phyloP scores from a whole-genome alignment of 805 yeast species.

The Teunomyces cretensis region DNA sequence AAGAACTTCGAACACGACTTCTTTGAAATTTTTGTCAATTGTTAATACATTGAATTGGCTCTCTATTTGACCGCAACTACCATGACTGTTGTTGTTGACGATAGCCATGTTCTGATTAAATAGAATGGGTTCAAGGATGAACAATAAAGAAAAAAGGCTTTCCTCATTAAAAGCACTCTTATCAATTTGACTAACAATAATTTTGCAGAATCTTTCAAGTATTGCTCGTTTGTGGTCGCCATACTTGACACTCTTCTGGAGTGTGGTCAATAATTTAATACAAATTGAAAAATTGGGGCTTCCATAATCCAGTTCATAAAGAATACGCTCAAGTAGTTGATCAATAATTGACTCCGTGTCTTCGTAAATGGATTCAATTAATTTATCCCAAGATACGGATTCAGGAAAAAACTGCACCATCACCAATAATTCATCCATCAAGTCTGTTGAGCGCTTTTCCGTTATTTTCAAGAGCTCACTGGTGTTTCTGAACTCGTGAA shows the following conservation, averaged over 20 bases:
- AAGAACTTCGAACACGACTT: constrained; percentile 44
- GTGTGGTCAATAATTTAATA: constrained; percentile 13
- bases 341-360: constrained; percentile 8
- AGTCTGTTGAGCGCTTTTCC: constrained; percentile 1
- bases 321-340: constrained; percentile 6
- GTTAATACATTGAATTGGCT: no score
- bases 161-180: constrained; percentile 30
- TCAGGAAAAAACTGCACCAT: constrained; percentile 19
- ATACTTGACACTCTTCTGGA: constrained; percentile 12
- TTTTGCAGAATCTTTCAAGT: constrained; percentile 33
- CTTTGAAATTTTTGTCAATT: constrained; percentile 18
- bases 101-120: constrained; percentile 52
- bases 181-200: constrained; percentile 33
- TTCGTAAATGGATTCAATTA: constrained; percentile 9
- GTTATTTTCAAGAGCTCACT: constrained; percentile 4
- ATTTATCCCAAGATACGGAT: constrained; percentile 16
- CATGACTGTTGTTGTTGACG: constrained; percentile 27
- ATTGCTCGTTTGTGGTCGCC: constrained; percentile 8
- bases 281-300: constrained; percentile 3
- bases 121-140: constrained; percentile 54
- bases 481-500: constrained; percentile 8
- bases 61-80: no score
- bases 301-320: constrained; percentile 11
- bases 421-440: constrained; percentile 16
- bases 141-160: constrained; percentile 61